phyloP scores from a whole-genome alignment of 1,284 basidiomycete species.

The Microbotryomycetes sp. region DNA sequence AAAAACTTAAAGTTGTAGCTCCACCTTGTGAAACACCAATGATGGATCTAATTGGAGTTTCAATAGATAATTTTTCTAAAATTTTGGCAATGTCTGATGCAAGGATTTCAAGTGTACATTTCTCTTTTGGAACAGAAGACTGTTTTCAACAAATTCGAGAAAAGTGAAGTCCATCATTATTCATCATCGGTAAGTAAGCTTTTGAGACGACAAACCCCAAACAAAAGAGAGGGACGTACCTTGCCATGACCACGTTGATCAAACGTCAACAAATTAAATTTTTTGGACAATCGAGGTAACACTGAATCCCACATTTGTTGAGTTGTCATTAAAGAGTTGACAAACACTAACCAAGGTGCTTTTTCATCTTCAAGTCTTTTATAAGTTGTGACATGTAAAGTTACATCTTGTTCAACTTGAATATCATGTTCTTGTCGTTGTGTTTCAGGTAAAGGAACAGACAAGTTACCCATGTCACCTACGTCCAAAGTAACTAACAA shows the following conservation, averaged over 20 bases:
- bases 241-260: constrained; percentile 47
- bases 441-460: constrained; percentile 37
- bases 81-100: constrained; percentile 44
- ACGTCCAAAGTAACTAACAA: constrained; percentile 46
- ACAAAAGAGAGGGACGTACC: constrained; percentile 9
- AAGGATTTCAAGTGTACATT: constrained; percentile 43
- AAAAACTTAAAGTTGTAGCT: constrained; percentile 45
- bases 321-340: constrained; percentile 47
- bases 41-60: constrained; percentile 40
- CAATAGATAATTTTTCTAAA: constrained; percentile 40
- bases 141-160: constrained; percentile 1
- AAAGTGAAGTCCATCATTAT: neutral
- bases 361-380: constrained; percentile 21
- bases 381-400: constrained; percentile 29
- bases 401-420: constrained; percentile 33
- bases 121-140: constrained; percentile 40
- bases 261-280: constrained; percentile 45
- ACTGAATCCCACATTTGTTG: constrained; percentile 45
- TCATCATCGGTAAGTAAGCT: neutral
- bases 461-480: constrained; percentile 41
- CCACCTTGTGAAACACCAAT: constrained; percentile 48
- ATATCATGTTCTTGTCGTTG: constrained; percentile 27
- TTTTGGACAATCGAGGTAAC: constrained; percentile 39
- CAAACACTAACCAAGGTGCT: constrained; percentile 43
- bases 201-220: neutral